Percentiles rank a stretch among this genome's conserved stretches.
Conservation (phyloP, 805 yeast genomes). For the Teunomyces barrocoloradensis region DNA sequence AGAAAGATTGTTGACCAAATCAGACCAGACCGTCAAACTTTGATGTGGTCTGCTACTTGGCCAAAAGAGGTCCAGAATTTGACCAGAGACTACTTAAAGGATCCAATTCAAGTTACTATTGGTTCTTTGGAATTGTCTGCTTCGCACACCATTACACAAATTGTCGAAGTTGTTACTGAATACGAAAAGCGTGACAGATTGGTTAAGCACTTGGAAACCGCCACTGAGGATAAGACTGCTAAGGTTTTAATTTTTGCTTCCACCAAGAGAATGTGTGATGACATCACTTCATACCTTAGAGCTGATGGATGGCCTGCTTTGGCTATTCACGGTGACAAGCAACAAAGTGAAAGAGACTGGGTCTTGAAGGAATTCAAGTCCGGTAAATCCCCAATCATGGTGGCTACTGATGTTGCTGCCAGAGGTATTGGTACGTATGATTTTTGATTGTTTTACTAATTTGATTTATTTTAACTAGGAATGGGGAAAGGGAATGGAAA, state of each 20-base stretch:
- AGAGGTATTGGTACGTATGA: constrained; percentile 96
- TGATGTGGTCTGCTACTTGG: constrained; percentile 99
- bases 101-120: constrained; percentile 93
- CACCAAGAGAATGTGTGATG: constrained; percentile 98
- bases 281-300: constrained; percentile 85
- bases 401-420: constrained; percentile 99
- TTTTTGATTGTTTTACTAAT: constrained; percentile 19
- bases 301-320: constrained; percentile 98
- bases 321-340: constrained; percentile 98
- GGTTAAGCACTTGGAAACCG: constrained; percentile 75
- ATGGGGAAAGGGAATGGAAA: background rate
- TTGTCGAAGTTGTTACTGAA: constrained; percentile 86
- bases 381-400: constrained; percentile 95
- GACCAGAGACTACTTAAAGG: constrained; percentile 86
- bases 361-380: constrained; percentile 87
- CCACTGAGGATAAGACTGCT: constrained; percentile 66
- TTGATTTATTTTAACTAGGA: constrained; percentile 9
- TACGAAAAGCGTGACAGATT: constrained; percentile 93
- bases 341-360: constrained; percentile 98
- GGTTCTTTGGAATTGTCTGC: constrained; percentile 97
- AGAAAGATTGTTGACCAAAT: constrained; percentile 97
- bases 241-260: constrained; percentile 89
- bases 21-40: constrained; percentile 98
- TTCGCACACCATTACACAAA: constrained; percentile 91
- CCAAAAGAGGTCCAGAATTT: constrained; percentile 95